These are phyloP conservation scores for Phytopythium oedochilum DNA, from an alignment of 352 stramenopile genomes.

Conservation along the genomic window DNA sequence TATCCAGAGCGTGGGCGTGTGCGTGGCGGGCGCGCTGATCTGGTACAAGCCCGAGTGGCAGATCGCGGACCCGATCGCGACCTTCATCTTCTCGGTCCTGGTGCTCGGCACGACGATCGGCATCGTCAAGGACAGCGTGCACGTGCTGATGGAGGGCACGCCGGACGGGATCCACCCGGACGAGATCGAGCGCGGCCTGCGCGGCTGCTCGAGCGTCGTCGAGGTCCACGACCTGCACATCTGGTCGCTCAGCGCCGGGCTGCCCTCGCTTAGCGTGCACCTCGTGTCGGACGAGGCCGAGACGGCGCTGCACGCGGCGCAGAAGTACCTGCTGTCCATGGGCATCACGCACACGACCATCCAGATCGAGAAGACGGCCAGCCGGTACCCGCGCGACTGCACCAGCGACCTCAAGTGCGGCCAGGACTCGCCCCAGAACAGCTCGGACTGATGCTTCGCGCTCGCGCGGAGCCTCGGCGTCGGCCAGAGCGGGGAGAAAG, in stretches of 20 bases:
- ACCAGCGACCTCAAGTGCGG: conserved; percentile 62
- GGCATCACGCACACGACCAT: conserved; percentile 89
- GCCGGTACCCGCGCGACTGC: conserved; percentile 72
- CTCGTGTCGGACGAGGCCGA: conserved; percentile 70
- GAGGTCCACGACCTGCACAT: conserved; percentile 98
- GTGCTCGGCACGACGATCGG: conserved; percentile 92
- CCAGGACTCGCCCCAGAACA: conserved; percentile 64
- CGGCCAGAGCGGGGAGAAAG: neutral
- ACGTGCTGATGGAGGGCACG: conserved; percentile 96
- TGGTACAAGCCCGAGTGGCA: conserved; percentile 96
- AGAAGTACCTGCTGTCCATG: conserved; percentile 65
- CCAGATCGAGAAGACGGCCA: conserved; percentile 75
- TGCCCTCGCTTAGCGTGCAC: conserved; percentile 92
- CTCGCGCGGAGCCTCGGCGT: no score
- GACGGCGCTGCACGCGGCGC: conserved; percentile 58
- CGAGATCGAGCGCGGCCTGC: conserved; percentile 82
- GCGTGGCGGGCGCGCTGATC: conserved; percentile 94
- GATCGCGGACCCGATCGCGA: conserved; percentile 96
- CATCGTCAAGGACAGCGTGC: conserved; percentile 89
- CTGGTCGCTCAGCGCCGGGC: conserved; percentile 93
- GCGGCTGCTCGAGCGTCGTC: conserved; percentile 73
- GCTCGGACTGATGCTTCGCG: conserved; percentile 17
- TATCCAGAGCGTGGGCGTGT: conserved; percentile 95
- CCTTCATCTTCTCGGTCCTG: conserved; percentile 96
- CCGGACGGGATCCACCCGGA: conserved; percentile 88